Evolutionary conservation across 208 protist genomes (phyloP).

Genomic region (Leptomonas seymouri): DNA sequence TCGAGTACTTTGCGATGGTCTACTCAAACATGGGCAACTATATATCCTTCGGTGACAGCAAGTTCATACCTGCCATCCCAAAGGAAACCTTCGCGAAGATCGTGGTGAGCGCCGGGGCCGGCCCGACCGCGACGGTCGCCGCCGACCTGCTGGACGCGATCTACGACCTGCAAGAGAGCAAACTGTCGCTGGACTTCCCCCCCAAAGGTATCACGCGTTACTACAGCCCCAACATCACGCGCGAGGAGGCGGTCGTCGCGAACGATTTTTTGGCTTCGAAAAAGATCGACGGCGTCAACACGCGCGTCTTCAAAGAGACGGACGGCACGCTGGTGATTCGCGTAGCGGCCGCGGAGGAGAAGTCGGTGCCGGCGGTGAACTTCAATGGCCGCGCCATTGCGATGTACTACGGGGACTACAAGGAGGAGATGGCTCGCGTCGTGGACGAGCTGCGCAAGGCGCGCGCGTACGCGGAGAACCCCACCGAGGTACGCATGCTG

Average conservation of each 20-base stretch:
- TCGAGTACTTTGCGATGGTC: constrained; percentile 81
- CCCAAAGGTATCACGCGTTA: constrained; percentile 80
- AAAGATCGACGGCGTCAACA: constrained; percentile 76
- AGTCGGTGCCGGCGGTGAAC: constrained; percentile 40
- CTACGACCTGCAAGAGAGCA: constrained; percentile 54
- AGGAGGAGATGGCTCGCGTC: constrained; percentile 64
- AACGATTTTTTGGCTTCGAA: constrained; percentile 76
- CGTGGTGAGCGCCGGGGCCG: constrained; percentile 29
- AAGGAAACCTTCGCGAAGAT: constrained; percentile 61
- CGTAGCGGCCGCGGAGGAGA: constrained; percentile 48
- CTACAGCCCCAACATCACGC: constrained; percentile 79
- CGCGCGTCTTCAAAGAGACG: constrained; percentile 74
- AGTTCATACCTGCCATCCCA: constrained; percentile 83
- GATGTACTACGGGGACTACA: constrained; percentile 83
- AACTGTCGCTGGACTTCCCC: constrained; percentile 73
- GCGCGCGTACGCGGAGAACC: constrained; percentile 65
- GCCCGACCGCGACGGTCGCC: constrained; percentile 11
- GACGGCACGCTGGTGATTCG: constrained; percentile 51
- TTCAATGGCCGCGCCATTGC: constrained; percentile 57
- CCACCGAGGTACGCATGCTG: constrained; percentile 86
- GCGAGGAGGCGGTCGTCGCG: constrained; percentile 68
- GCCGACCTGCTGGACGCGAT: constrained; percentile 55
- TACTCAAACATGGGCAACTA: constrained; percentile 96
- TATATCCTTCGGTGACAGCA: constrained; percentile 92
- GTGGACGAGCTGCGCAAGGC: constrained; percentile 63